A percentile compares a stretch with the other conserved stretches of the same genome.
Evolutionary conservation across 1,284 basidiomycete species (phyloP).

Genomic region (Sparassis latifolia): DNA sequence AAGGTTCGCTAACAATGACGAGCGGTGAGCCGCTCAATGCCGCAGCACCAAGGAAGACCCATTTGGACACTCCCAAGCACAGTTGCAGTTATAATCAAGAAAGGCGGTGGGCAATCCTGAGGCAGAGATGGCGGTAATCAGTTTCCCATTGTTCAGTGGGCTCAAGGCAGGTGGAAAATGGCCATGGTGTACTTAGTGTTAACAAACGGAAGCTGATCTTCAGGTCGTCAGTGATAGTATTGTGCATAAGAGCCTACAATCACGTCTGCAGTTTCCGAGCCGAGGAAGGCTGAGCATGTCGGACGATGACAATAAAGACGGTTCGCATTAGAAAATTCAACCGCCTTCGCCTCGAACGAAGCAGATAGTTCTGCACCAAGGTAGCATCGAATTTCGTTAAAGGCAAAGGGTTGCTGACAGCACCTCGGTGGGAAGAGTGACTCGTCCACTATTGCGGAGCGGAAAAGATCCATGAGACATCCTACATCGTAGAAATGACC

Average conservation of each 20-base stretch:
- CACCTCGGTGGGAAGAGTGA: slow-evolving; percentile 37
- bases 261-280: slow-evolving; percentile 25
- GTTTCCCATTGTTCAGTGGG: no score
- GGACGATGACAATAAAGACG: slow-evolving; percentile 35
- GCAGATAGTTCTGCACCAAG: slow-evolving; percentile 18
- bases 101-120: no score
- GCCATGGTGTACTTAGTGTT: no score
- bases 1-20: no score
- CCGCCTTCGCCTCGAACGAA: slow-evolving; percentile 24
- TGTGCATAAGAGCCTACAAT: slow-evolving; percentile 25
- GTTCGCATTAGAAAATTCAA: slow-evolving; percentile 31
- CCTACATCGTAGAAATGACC: slow-evolving; percentile 30
- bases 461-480: slow-evolving; percentile 33
- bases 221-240: no score
- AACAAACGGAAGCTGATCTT: no score
- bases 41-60: no score
- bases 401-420: slow-evolving; percentile 30
- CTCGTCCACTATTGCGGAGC: slow-evolving; percentile 33
- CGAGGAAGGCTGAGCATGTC: slow-evolving; percentile 48
- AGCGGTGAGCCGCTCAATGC: no score
- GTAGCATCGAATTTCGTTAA: slow-evolving; percentile 17
- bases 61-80: no score
- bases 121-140: no score
- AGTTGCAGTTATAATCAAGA: no score
- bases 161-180: no score